Conservation (phyloP, 2,329 filamentous ascomycete species). For the Apiospora rasikravindrae region DNA sequence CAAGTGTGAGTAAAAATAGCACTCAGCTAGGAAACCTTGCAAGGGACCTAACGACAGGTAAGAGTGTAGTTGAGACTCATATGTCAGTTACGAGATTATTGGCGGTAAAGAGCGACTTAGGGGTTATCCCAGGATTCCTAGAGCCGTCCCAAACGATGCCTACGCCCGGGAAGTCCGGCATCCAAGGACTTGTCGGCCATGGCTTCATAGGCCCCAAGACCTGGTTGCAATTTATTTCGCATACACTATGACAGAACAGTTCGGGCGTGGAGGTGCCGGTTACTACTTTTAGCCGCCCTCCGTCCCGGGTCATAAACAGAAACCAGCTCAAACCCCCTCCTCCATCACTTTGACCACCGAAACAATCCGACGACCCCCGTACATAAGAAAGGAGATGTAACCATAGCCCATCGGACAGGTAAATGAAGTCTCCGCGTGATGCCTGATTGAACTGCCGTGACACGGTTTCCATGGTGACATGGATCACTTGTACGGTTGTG, state of each 20-base stretch:
- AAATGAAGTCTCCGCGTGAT: background rate
- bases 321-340: constrained; percentile 27
- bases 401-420: background rate
- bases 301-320: constrained; percentile 14
- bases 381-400: background rate
- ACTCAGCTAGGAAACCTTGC: no score
- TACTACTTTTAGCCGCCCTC: background rate
- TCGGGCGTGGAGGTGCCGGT: background rate
- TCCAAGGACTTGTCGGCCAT: background rate
- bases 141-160: background rate
- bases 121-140: background rate
- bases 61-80: background rate
- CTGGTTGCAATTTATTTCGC: background rate
- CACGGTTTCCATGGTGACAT: background rate
- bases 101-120: background rate
- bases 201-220: background rate
- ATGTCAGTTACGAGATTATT: background rate
- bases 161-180: background rate
- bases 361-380: background rate
- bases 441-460: background rate
- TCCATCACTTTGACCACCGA: background rate
- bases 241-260: constrained; percentile 8
- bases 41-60: background rate
- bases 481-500: no score
- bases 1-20: no score